phyloP scores from a whole-genome alignment of 139 green algal genomes.

The Coelastrella sp. region DNA sequence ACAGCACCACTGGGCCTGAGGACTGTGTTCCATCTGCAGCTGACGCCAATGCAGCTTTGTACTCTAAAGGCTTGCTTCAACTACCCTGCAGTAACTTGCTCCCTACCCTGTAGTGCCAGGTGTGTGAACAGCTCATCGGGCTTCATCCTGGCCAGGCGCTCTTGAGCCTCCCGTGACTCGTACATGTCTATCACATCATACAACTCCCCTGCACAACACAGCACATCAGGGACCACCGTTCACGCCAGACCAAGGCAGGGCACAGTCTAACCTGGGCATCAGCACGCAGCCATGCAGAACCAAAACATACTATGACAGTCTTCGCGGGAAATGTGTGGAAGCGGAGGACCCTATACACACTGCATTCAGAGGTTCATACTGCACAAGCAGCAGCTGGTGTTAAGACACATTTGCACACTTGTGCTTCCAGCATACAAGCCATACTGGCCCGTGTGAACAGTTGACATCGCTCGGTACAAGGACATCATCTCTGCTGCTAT shows the following conservation, averaged over 20 bases:
- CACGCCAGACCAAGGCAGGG: too few species aligned
- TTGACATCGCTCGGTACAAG: too few species aligned
- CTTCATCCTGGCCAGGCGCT: neutral
- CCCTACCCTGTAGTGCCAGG: constrained; percentile 48
- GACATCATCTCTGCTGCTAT: too few species aligned
- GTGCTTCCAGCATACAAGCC: neutral
- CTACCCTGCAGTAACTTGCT: neutral
- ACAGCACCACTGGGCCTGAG: neutral
- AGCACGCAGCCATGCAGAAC: too few species aligned
- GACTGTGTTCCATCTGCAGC: too few species aligned
- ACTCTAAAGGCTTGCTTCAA: neutral
- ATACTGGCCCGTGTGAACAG: neutral
- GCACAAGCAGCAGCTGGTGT: neutral
- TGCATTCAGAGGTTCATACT: too few species aligned
- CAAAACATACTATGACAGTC: too few species aligned
- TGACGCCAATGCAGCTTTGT: too few species aligned
- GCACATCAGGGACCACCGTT: neutral
- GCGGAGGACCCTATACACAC: too few species aligned
- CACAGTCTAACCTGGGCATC: too few species aligned
- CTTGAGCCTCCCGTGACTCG: constrained; percentile 33
- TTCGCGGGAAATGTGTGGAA: too few species aligned
- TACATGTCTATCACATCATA: constrained; percentile 70
- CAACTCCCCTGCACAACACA: constrained; percentile 57
- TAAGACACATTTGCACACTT: neutral
- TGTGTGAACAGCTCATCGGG: constrained; percentile 41